phyloP scores from a whole-genome alignment of 371 early-diverging fungal species.

The Mortierella sp. region DNA sequence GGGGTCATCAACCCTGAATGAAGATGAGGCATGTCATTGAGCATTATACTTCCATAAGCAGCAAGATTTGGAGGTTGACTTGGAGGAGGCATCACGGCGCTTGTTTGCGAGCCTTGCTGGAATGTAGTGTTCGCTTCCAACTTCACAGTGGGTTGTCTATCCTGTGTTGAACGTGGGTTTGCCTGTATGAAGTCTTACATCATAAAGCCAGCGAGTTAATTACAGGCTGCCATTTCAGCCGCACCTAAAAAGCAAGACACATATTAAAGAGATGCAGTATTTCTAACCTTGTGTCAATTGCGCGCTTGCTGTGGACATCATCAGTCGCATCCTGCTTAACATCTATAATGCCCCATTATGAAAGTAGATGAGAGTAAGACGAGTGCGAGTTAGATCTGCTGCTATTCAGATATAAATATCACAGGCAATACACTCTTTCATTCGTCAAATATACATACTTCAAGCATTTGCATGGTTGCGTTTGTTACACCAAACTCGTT shows the following conservation, averaged over 20 bases:
- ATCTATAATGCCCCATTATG: not conserved
- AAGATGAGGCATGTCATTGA: not conserved
- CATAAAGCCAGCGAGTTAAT: not conserved
- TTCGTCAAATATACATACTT: constrained; percentile 9
- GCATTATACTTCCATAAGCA: not conserved
- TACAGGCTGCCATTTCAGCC: not conserved
- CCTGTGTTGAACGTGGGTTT: not conserved
- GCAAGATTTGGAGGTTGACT: not conserved
- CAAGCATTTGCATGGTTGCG: constrained; percentile 17
- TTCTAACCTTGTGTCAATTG: not conserved
- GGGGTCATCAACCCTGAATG: not conserved
- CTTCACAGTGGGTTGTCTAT: too few species aligned
- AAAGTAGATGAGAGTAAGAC: too few species aligned
- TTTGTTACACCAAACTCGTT: constrained; percentile 34
- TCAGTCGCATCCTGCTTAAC: not conserved
- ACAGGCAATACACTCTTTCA: not conserved
- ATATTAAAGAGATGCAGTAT: too few species aligned
- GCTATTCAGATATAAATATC: not conserved
- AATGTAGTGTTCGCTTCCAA: too few species aligned
- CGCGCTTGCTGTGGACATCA: not conserved
- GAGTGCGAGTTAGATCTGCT: too few species aligned
- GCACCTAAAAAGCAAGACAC: too few species aligned
- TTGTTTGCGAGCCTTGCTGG: not conserved
- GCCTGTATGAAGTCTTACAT: not conserved
- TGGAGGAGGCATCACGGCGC: constrained; percentile 2